These are phyloP conservation scores for Ophiosphaerella narmari DNA, from an alignment of 2,329 filamentous ascomycete genomes.

Conservation along the genomic window DNA sequence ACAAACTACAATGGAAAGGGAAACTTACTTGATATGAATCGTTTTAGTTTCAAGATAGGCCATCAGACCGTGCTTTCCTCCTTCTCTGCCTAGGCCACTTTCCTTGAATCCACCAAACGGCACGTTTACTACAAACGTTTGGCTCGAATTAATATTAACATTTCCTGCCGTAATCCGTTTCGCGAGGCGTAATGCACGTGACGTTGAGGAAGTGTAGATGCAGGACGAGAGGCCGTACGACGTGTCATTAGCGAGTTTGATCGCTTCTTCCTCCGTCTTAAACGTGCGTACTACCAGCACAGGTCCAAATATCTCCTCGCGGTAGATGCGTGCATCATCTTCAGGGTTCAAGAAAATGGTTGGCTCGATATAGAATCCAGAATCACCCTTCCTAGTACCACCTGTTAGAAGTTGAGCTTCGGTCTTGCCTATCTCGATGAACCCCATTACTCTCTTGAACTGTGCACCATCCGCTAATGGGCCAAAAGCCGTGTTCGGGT, in stretches of 20 bases:
- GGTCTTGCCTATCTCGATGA: conserved; percentile 28
- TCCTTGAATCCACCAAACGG: conserved; percentile 44
- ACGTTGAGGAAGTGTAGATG: conserved; percentile 13
- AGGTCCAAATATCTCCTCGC: conserved; percentile 43
- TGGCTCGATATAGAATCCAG: conserved; percentile 36
- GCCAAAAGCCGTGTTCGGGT: conserved; percentile 28
- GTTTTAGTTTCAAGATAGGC: conserved; percentile 41
- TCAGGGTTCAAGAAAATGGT: conserved; percentile 39
- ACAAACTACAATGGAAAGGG: too few relatives aligned
- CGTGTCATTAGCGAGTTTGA: conserved; percentile 40
- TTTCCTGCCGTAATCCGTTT: conserved; percentile 37
- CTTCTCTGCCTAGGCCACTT: conserved; percentile 39
- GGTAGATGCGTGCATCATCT: conserved; percentile 32
- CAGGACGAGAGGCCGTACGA: conserved; percentile 34
- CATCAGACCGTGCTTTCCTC: conserved; percentile 21
- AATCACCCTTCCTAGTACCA: conserved; percentile 28
- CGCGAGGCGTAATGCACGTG: conserved; percentile 36
- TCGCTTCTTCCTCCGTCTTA: conserved; percentile 40
- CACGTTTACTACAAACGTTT: conserved; percentile 16
- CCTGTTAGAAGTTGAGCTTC: conserved; percentile 35
- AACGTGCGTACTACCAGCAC: conserved; percentile 37
- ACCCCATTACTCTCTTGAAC: conserved; percentile 29
- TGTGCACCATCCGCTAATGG: conserved; percentile 37
- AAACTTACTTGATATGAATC: conserved; percentile 36
- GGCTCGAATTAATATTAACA: conserved; percentile 37